Evolutionary conservation across 192 early-diverging fungal species (phyloP).

Genomic region (Umbelopsis sp.): DNA sequence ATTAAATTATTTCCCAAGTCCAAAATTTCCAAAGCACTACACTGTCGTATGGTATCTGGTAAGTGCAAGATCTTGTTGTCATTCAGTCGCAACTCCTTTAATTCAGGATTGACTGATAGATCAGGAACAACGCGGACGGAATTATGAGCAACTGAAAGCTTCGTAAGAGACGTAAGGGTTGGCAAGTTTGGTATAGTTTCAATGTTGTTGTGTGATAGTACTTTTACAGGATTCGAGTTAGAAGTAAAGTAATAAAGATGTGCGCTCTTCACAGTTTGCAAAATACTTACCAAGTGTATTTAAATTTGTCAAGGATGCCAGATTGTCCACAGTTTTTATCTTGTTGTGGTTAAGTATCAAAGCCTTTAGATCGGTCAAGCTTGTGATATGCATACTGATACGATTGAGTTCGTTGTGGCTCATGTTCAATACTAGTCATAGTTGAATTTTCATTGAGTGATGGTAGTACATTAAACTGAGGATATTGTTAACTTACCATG

Average conservation of each 20-base stretch:
- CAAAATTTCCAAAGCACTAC: slow-evolving; percentile 63
- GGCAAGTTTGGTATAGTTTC: slow-evolving; percentile 56
- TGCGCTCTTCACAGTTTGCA: background rate
- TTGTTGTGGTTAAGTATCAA: slow-evolving; percentile 80
- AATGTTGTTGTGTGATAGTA: slow-evolving; percentile 81
- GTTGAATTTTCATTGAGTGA: background rate
- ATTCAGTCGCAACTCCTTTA: slow-evolving; percentile 76
- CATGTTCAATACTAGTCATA: slow-evolving; percentile 67
- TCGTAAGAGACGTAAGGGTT: slow-evolving; percentile 62
- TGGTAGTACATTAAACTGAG: background rate
- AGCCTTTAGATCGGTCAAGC: slow-evolving; percentile 69
- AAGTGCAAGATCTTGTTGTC: slow-evolving; percentile 71
- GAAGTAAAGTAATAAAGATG: background rate
- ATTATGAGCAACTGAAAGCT: slow-evolving; percentile 80
- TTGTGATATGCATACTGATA: slow-evolving; percentile 58
- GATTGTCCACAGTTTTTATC: slow-evolving; percentile 65
- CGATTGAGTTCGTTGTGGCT: slow-evolving; percentile 64
- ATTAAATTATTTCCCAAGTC: slow-evolving; percentile 77
- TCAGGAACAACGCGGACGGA: slow-evolving; percentile 66
- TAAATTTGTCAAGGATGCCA: slow-evolving; percentile 56
- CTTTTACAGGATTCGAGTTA: slow-evolving; percentile 20
- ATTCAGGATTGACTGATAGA: slow-evolving; percentile 50
- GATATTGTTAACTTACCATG: slow-evolving; percentile 47
- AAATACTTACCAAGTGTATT: slow-evolving; percentile 64
- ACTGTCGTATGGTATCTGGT: slow-evolving; percentile 56